phyloP scores from a whole-genome alignment of 257 asterid genomes.

The Paulownia fortunei region DNA sequence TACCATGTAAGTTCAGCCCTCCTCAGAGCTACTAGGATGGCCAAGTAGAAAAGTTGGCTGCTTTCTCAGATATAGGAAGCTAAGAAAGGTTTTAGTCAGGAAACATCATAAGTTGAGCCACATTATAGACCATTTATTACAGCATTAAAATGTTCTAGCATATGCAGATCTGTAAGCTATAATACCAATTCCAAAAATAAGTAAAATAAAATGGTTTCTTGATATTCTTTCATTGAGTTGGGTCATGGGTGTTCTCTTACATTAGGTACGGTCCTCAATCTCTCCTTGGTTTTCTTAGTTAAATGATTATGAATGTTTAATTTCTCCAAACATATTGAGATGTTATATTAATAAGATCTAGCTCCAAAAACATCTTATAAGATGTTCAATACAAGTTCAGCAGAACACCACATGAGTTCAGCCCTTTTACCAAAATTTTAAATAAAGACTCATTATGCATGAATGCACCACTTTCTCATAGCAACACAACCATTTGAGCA shows the following conservation, averaged over 20 bases:
- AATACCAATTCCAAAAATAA: neutral
- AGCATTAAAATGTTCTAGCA: neutral
- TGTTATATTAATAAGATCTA: neutral
- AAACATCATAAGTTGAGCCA: neutral
- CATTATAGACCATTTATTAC: neutral
- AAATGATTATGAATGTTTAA: neutral
- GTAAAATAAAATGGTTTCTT: neutral
- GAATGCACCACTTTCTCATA: neutral
- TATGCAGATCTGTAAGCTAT: conserved; percentile 1
- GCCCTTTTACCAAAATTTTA: neutral
- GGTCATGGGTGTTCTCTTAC: neutral
- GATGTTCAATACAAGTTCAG: neutral
- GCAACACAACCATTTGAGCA: conserved; percentile 4
- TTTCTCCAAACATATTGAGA: neutral
- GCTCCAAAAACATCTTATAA: neutral
- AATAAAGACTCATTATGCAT: neutral
- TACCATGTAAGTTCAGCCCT: no score
- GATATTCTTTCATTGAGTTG: neutral
- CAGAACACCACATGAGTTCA: neutral
- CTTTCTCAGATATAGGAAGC: neutral
- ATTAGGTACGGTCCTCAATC: neutral
- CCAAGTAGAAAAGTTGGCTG: neutral
- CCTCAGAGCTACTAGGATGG: neutral
- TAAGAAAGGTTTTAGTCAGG: neutral
- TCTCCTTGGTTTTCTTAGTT: neutral